phyloP scores from a whole-genome alignment of 2,329 filamentous ascomycete species.

The Penicillium digitatum region DNA sequence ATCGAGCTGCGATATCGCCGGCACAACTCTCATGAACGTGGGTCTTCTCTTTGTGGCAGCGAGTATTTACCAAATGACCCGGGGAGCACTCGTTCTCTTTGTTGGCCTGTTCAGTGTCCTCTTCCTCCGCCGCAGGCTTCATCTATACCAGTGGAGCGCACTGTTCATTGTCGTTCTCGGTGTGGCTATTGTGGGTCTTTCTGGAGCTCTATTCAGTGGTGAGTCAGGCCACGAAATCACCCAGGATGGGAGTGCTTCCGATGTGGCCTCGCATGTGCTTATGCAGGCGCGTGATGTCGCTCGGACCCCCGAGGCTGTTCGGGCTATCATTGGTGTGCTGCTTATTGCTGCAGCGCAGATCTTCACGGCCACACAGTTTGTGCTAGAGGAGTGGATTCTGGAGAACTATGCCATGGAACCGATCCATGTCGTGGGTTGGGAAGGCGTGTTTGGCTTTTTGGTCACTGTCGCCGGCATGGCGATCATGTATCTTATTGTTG shows the following conservation, averaged over 20 bases:
- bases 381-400: constrained; percentile 90
- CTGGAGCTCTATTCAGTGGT: constrained; percentile 74
- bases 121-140: constrained; percentile 75
- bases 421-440: constrained; percentile 90
- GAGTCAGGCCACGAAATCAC: constrained; percentile 40
- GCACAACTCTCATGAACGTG: constrained; percentile 95
- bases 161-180: constrained; percentile 82
- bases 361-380: constrained; percentile 95
- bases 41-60: constrained; percentile 90
- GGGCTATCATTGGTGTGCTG: constrained; percentile 76
- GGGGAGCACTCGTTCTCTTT: constrained; percentile 89
- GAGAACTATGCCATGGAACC: constrained; percentile 75
- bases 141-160: constrained; percentile 87
- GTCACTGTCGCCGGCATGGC: constrained; percentile 77
- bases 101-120: constrained; percentile 92
- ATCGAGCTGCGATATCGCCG: constrained; percentile 87
- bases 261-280: constrained; percentile 38
- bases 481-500: constrained; percentile 71
- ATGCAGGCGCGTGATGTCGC: constrained; percentile 43
- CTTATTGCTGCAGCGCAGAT: constrained; percentile 93
- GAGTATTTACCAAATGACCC: constrained; percentile 98
- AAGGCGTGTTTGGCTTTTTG: constrained; percentile 83
- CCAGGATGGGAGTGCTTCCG: constrained; percentile 25
- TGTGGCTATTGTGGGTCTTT: constrained; percentile 83
- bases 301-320: constrained; percentile 55